Conservation (phyloP, 768 basidiomycete species). For the Mycena venus region DNA sequence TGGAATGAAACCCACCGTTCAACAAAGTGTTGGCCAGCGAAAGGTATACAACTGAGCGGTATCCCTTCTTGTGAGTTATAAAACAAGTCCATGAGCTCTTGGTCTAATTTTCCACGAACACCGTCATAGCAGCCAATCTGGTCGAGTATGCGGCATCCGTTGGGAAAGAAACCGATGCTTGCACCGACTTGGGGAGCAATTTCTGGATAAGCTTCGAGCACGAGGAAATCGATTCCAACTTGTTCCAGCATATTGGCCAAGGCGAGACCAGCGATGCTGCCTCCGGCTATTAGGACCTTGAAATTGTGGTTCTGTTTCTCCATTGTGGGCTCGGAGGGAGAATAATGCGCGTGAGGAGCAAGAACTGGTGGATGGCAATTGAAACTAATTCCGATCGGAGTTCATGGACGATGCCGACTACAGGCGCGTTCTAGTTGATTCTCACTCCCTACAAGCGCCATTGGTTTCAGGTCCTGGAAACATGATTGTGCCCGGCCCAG, state of each 20-base stretch:
- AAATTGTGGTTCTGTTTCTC: conserved; percentile 4
- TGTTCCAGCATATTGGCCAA: conserved; percentile 19
- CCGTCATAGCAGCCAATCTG: conserved; percentile 17
- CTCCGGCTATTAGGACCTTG: conserved; percentile 5
- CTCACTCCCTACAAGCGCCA: too few species aligned
- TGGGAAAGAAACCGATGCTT: conserved; percentile 19
- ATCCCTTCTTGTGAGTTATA: neutral
- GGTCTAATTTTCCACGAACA: conserved; percentile 1
- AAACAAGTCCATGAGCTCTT: neutral
- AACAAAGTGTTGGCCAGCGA: conserved; percentile 9
- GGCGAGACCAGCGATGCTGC: conserved; percentile 9
- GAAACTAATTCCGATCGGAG: too few species aligned
- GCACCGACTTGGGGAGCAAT: conserved; percentile 23
- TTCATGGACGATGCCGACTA: too few species aligned
- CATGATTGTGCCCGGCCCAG: too few species aligned
- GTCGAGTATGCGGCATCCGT: conserved; percentile 15
- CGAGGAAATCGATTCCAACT: conserved; percentile 14
- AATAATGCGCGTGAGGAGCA: too few species aligned
- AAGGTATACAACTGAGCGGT: neutral
- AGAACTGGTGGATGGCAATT: too few species aligned
- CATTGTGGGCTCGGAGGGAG: neutral
- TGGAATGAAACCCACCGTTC: neutral
- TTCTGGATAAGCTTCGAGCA: conserved; percentile 16
- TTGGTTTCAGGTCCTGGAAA: neutral
- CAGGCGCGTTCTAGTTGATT: neutral